phyloP scores from a whole-genome alignment of 177 flowering plant species.

The Telopea speciosissima region DNA sequence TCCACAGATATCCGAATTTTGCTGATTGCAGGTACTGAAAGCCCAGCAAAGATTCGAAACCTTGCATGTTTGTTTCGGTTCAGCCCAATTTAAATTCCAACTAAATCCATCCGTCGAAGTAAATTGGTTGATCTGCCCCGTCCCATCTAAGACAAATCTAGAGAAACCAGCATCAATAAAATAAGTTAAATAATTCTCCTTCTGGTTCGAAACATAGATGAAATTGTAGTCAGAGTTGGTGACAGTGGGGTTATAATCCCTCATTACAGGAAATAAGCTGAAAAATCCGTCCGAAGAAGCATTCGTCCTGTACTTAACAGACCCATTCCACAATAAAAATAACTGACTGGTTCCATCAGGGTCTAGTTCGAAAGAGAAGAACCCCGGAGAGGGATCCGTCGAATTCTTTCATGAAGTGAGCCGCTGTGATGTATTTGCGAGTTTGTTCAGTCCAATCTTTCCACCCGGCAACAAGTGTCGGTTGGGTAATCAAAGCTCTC shows the following conservation, averaged over 20 bases:
- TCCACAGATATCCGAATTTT: slow-evolving; percentile 8
- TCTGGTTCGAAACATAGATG: slow-evolving; percentile 12
- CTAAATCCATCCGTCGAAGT: slow-evolving; percentile 5
- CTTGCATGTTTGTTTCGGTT: slow-evolving; percentile 21
- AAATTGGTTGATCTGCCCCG: slow-evolving; percentile 21
- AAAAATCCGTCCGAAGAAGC: slow-evolving; percentile 35
- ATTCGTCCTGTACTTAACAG: slow-evolving; percentile 24
- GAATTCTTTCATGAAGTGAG: slow-evolving; percentile 36
- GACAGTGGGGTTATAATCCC: too few relatives aligned
- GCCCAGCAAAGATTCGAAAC: slow-evolving; percentile 29
- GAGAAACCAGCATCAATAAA: neutral
- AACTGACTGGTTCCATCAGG: slow-evolving; percentile 7
- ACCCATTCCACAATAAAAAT: slow-evolving; percentile 23
- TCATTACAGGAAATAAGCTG: slow-evolving; percentile 27
- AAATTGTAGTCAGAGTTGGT: neutral
- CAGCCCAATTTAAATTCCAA: slow-evolving; percentile 18
- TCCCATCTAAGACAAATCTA: slow-evolving; percentile 18
- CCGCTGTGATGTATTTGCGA: slow-evolving; percentile 8
- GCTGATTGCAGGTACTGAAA: slow-evolving; percentile 22
- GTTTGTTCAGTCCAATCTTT: slow-evolving; percentile 33
- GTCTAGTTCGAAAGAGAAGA: slow-evolving; percentile 20
- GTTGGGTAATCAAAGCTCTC: slow-evolving; percentile 55
- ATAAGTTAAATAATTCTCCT: slow-evolving; percentile 26
- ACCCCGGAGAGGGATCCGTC: slow-evolving; percentile 36
- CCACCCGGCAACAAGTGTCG: slow-evolving; percentile 42